Evolutionary conservation across 202 grass and related monocot species (phyloP).

Genomic region (Eragrostis tef): DNA sequence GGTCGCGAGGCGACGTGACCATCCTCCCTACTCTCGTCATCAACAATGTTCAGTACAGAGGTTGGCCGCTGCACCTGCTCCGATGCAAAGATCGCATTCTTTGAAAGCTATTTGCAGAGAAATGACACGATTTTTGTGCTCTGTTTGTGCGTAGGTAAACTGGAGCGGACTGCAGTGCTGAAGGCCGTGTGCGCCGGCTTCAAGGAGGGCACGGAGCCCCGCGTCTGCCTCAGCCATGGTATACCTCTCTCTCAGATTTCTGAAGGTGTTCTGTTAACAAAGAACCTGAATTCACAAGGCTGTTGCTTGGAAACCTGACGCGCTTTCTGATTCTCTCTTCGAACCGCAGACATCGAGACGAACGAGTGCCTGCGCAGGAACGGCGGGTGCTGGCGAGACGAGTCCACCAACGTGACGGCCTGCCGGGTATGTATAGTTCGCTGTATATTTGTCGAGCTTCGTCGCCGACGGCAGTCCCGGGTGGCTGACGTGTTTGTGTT

Average conservation of each 20-base stretch:
- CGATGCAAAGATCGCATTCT: background rate
- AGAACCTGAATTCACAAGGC: background rate
- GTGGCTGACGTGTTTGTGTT: background rate
- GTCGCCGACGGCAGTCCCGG: background rate
- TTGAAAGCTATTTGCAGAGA: background rate
- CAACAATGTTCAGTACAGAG: slow-evolving; percentile 95
- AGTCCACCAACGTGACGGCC: slow-evolving; percentile 63
- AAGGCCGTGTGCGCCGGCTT: slow-evolving; percentile 89
- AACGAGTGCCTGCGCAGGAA: slow-evolving; percentile 79
- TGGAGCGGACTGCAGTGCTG: slow-evolving; percentile 76
- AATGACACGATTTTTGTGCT: background rate
- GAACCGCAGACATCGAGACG: slow-evolving; percentile 71
- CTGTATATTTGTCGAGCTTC: background rate
- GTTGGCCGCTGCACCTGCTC: slow-evolving; percentile 25
- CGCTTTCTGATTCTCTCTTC: background rate
- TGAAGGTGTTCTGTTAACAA: background rate
- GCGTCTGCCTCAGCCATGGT: slow-evolving; percentile 79
- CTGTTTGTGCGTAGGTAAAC: slow-evolving; percentile 50
- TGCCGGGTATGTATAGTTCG: slow-evolving; percentile 52
- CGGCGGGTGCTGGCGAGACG: slow-evolving; percentile 84
- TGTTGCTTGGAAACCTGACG: background rate
- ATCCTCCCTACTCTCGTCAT: slow-evolving; percentile 89
- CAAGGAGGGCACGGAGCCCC: slow-evolving; percentile 79
- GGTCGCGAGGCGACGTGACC: slow-evolving; percentile 72
- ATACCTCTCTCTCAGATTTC: background rate